Evolutionary conservation across 305 asterid genomes (phyloP).

Genomic region (Solanum hybrid): DNA sequence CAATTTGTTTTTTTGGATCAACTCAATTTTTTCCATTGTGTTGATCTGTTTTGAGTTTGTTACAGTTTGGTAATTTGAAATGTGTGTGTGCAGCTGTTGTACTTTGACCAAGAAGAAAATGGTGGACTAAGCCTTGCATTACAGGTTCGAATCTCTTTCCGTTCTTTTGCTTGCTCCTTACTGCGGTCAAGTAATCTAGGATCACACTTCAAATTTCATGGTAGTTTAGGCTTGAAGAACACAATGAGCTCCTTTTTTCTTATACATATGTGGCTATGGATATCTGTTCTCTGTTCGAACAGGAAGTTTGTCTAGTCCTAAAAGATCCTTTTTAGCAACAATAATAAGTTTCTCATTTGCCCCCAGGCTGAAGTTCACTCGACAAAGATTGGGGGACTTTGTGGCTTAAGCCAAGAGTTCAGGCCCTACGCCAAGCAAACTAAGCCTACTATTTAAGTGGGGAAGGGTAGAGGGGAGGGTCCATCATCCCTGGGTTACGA

Average conservation of each 20-base stretch:
- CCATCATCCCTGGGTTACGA: neutral
- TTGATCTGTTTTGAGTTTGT: neutral
- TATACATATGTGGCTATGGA: neutral
- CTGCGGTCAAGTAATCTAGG: neutral
- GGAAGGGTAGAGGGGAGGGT: neutral
- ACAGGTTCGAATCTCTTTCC: conserved; percentile 40
- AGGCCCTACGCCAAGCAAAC: neutral
- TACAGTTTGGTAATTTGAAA: neutral
- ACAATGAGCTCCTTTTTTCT: neutral
- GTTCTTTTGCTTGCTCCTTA: neutral
- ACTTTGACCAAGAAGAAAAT: conserved; percentile 74
- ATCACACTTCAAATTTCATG: neutral
- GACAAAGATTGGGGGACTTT: neutral
- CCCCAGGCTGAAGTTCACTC: neutral
- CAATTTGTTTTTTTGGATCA: neutral
- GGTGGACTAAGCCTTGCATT: conserved; percentile 81
- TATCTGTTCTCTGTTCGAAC: neutral
- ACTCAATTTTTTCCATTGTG: neutral
- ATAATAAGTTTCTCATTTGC: neutral
- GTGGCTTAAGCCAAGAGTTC: neutral
- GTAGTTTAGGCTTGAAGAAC: neutral
- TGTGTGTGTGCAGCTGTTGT: conserved; percentile 57
- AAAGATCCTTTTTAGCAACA: neutral
- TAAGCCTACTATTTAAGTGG: neutral
- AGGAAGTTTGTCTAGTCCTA: no score